Conservation (phyloP, 257 asterid genomes). For the Fraxinus pennsylvanica region DNA sequence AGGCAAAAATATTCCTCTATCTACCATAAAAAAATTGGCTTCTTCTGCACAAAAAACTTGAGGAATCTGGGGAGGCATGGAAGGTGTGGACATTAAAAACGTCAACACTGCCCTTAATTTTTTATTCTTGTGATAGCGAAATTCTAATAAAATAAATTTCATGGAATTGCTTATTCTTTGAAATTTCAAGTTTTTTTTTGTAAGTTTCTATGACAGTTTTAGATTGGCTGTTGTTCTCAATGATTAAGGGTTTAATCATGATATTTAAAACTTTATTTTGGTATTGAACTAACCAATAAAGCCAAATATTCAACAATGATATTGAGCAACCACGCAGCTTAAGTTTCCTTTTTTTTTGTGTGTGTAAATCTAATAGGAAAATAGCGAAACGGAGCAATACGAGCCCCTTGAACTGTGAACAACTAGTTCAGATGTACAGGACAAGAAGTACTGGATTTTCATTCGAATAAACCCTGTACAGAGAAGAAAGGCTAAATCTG, state of each 20-base stretch:
- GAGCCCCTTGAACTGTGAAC: no score
- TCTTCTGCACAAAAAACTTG: not conserved
- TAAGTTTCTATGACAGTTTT: conserved; percentile 6
- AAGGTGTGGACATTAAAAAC: conserved; percentile 19
- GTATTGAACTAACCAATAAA: no score
- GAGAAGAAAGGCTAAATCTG: no score
- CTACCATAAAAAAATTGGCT: not conserved
- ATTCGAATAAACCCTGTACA: no score
- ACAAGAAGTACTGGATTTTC: no score
- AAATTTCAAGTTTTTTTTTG: not conserved
- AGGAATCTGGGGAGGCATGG: conserved; percentile 12
- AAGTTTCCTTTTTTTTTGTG: no score
- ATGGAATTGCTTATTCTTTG: not conserved
- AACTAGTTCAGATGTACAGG: no score
- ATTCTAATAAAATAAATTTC: conserved; percentile 24
- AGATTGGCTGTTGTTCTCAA: not conserved
- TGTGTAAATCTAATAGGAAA: no score
- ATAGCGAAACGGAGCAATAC: no score
- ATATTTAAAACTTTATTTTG: not conserved
- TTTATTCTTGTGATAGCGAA: conserved; percentile 17
- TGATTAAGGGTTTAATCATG: not conserved
- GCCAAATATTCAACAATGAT: no score
- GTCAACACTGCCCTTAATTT: not conserved
- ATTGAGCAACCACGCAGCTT: no score
- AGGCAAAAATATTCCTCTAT: not conserved